Conservation (phyloP, 2,329 filamentous ascomycete genomes). For the Fonsecaea pedrosoi region DNA sequence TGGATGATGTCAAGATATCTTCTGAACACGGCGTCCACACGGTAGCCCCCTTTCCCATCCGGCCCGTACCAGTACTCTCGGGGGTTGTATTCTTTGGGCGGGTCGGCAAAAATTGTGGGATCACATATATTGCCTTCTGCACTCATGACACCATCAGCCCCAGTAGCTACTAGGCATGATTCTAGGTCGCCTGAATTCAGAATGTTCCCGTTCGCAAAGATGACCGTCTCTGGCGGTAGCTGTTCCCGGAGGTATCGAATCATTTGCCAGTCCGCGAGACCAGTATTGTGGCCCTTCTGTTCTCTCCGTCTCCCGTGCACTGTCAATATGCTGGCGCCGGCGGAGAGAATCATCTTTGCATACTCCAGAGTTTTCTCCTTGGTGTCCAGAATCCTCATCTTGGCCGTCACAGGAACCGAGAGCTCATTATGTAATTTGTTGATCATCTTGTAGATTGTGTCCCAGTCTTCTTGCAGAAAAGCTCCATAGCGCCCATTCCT, state of each 20-base stretch:
- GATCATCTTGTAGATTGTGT: slow-evolving; percentile 81
- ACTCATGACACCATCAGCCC: slow-evolving; percentile 92
- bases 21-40: slow-evolving; percentile 84
- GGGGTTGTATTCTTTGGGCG: slow-evolving; percentile 71
- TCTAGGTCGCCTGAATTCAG: slow-evolving; percentile 79
- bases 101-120: slow-evolving; percentile 79
- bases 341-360: slow-evolving; percentile 81
- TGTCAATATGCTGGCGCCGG: slow-evolving; percentile 90
- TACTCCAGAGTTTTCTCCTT: slow-evolving; percentile 87
- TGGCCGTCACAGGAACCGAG: slow-evolving; percentile 86
- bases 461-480: slow-evolving; percentile 92
- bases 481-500: slow-evolving; percentile 89
- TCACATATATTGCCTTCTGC: slow-evolving; percentile 95
- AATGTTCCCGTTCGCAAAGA: slow-evolving; percentile 97
- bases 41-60: slow-evolving; percentile 81
- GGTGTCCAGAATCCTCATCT: slow-evolving; percentile 88
- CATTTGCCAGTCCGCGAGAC: slow-evolving; percentile 88
- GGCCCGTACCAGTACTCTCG: slow-evolving; percentile 82
- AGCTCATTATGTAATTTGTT: slow-evolving; percentile 80
- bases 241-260: slow-evolving; percentile 82
- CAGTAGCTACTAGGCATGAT: slow-evolving; percentile 78
- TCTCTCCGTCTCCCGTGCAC: slow-evolving; percentile 88
- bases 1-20: slow-evolving; percentile 92
- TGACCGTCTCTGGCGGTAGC: slow-evolving; percentile 83
- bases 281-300: slow-evolving; percentile 95